Evolutionary conservation across 2,329 filamentous ascomycete species (phyloP).

Genomic region (Cercospora zeae-maydis): DNA sequence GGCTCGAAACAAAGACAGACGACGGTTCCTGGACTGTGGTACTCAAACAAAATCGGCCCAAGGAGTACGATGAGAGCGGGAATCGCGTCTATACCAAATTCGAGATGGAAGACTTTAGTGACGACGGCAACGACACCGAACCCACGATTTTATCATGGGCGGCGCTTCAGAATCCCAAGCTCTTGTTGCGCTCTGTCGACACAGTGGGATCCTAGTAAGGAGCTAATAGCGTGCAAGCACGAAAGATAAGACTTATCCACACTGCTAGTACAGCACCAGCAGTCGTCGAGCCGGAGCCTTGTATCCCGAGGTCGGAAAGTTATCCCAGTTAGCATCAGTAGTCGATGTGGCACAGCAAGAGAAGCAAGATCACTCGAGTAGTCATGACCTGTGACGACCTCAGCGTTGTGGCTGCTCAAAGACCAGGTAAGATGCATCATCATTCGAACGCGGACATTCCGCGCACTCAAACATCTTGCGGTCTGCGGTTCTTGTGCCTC

Average conservation of each 20-base stretch:
- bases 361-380: not conserved
- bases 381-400: not conserved
- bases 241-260: not conserved
- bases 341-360: not conserved
- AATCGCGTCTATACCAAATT: conserved; percentile 73
- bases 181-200: conserved; percentile 6
- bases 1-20: conserved; percentile 54
- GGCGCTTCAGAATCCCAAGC: conserved; percentile 6
- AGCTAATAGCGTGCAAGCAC: not conserved
- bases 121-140: conserved; percentile 48
- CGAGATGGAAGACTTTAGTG: conserved; percentile 62
- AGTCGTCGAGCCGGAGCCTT: not conserved
- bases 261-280: not conserved
- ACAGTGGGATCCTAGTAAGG: not conserved
- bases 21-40: conserved; percentile 49
- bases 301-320: not conserved
- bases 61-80: conserved; percentile 65
- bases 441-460: not conserved
- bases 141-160: conserved; percentile 25
- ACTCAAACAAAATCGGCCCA: conserved; percentile 59
- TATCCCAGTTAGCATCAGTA: not conserved
- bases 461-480: not conserved
- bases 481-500: not conserved
- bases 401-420: not conserved
- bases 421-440: not conserved